phyloP scores from a whole-genome alignment of 2,329 filamentous ascomycete genomes.

The Epichloe hybrida region DNA sequence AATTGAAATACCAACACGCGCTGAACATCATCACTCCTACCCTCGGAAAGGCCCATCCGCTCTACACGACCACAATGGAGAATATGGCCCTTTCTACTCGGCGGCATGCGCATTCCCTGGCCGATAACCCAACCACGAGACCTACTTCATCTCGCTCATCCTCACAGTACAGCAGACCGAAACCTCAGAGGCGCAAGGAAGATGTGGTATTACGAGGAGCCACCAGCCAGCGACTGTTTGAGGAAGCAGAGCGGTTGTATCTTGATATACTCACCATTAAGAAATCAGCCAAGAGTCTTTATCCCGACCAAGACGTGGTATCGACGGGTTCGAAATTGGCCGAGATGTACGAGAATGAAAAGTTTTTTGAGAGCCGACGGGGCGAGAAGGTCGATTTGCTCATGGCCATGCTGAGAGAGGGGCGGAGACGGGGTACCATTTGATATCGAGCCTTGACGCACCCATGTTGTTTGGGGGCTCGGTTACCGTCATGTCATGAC shows the following conservation, averaged over 20 bases:
- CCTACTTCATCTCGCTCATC: background rate
- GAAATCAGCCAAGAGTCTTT: constrained; percentile 11
- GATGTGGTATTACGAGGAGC: constrained; percentile 6
- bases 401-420: constrained; percentile 4
- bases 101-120: constrained; percentile 1
- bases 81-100: constrained; percentile 10
- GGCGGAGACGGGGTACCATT: constrained; percentile 7
- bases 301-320: constrained; percentile 12
- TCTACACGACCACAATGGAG: constrained; percentile 12
- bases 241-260: constrained; percentile 13
- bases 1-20: constrained; percentile 11
- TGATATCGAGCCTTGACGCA: background rate
- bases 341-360: constrained; percentile 17
- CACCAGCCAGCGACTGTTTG: constrained; percentile 8
- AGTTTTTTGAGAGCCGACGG: constrained; percentile 11
- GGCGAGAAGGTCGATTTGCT: constrained; percentile 8
- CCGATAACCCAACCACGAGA: background rate
- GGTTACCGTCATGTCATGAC: background rate
- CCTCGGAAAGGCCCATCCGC: constrained; percentile 12
- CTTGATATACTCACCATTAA: constrained; percentile 13
- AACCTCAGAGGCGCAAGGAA: background rate
- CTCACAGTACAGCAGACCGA: background rate
- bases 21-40: constrained; percentile 11
- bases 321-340: constrained; percentile 13
- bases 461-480: background rate